Conservation (phyloP, 306 rosid genomes). For the Dryas octopetala region DNA sequence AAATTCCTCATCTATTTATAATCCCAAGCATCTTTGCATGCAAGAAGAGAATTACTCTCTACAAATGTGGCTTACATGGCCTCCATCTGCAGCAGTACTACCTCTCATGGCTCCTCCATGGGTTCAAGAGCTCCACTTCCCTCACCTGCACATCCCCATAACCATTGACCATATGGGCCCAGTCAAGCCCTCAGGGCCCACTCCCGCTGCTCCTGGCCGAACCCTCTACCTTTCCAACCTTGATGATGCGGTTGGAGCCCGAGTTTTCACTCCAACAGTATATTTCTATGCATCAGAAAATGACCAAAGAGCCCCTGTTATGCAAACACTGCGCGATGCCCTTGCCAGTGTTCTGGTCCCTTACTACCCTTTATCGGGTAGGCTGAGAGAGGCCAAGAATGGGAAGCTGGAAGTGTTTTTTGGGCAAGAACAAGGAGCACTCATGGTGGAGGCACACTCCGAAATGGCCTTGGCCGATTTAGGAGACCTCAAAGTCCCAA, state of each 20-base stretch:
- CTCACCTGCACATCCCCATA: conserved; percentile 44
- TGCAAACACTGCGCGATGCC: conserved; percentile 43
- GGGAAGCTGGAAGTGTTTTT: conserved; percentile 84
- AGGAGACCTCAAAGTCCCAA: conserved; percentile 72
- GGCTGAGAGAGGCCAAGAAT: conserved; percentile 65
- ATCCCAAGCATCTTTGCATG: conserved; percentile 72
- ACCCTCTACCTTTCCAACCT: conserved; percentile 78
- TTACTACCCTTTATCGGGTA: conserved; percentile 79
- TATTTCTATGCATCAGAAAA: conserved; percentile 52
- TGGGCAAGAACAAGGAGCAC: conserved; percentile 66
- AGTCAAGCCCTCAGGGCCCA: conserved; percentile 56
- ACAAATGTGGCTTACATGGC: conserved; percentile 54
- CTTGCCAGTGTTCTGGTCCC: conserved; percentile 80
- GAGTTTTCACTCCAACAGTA: conserved; percentile 80
- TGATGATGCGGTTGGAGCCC: conserved; percentile 71
- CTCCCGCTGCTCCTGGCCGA: conserved; percentile 37
- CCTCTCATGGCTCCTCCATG: conserved; percentile 66
- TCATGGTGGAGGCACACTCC: conserved; percentile 70
- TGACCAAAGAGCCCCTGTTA: conserved; percentile 30
- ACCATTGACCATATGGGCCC: conserved; percentile 35
- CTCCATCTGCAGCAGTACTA: conserved; percentile 12
- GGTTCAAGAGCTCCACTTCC: conserved; percentile 82
- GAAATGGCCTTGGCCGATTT: conserved; percentile 47
- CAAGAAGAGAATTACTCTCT: conserved; percentile 25
- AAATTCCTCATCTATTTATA: conserved; percentile 24